These are phyloP conservation scores for Pascua sp. DNA, from an alignment of 1,284 basidiomycete species.

Conservation along the genomic window DNA sequence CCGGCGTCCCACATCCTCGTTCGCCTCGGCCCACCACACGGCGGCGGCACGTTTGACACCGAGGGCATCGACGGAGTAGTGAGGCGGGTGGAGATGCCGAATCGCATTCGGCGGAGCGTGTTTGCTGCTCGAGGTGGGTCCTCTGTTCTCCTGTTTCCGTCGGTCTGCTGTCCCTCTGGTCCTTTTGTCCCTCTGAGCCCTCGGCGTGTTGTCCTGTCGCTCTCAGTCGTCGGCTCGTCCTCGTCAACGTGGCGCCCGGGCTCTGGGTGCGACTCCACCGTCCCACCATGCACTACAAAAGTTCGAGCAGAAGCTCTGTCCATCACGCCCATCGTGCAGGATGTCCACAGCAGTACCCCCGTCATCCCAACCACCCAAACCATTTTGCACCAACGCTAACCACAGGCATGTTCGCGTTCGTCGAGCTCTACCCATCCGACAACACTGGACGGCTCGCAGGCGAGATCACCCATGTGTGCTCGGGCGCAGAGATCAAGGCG, in stretches of 20 bases:
- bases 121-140: slow-evolving; percentile 35
- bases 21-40: slow-evolving; percentile 33
- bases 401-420: slow-evolving; percentile 37
- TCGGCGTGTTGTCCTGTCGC: no score
- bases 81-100: slow-evolving; percentile 37
- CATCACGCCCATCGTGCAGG: no score
- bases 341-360: no score
- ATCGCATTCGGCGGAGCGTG: slow-evolving; percentile 25
- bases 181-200: no score
- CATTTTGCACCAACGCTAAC: neutral
- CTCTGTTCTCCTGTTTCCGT: neutral
- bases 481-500: slow-evolving; percentile 32
- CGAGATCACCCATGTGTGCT: slow-evolving; percentile 36
- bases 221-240: no score
- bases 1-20: slow-evolving; percentile 30
- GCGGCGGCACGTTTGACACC: slow-evolving; percentile 36
- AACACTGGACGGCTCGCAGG: slow-evolving; percentile 25
- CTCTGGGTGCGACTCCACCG: no score
- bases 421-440: slow-evolving; percentile 28
- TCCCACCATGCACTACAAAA: no score
- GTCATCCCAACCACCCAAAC: no score
- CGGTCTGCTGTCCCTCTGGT: no score
- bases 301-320: no score
- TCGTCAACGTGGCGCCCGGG: no score
- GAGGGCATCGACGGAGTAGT: slow-evolving; percentile 26